These are phyloP conservation scores for Hortaea werneckii DNA, from an alignment of 2,329 filamentous ascomycete genomes.

Conservation along the genomic window DNA sequence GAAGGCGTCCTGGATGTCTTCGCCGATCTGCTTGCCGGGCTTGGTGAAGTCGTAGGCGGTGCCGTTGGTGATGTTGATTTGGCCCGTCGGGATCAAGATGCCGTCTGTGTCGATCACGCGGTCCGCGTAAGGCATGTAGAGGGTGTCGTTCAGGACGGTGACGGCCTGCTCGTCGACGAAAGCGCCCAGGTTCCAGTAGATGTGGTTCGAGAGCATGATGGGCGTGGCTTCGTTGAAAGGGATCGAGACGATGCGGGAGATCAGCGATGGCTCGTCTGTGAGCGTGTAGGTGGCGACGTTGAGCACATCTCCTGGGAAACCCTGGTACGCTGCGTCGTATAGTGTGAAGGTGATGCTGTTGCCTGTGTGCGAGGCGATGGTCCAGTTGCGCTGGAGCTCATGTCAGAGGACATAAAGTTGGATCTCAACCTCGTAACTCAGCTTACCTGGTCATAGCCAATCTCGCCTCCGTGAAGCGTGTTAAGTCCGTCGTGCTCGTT, in stretches of 20 bases:
- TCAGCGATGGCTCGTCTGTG: slow-evolving; percentile 52
- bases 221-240: slow-evolving; percentile 66
- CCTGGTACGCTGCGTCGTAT: slow-evolving; percentile 60
- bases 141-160: slow-evolving; percentile 58
- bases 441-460: slow-evolving; percentile 43
- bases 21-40: slow-evolving; percentile 15
- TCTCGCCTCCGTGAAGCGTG: slow-evolving; percentile 42
- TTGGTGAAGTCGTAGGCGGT: slow-evolving; percentile 20
- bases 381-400: slow-evolving; percentile 52
- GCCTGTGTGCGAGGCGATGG: slow-evolving; percentile 56
- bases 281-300: slow-evolving; percentile 66
- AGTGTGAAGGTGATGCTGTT: slow-evolving; percentile 66
- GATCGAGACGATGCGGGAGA: slow-evolving; percentile 62
- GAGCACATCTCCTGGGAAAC: slow-evolving; percentile 69
- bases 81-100: slow-evolving; percentile 24
- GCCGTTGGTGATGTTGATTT: slow-evolving; percentile 34
- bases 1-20: slow-evolving; percentile 9
- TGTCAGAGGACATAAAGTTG: too few species aligned
- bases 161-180: slow-evolving; percentile 63
- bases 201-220: slow-evolving; percentile 68
- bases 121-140: slow-evolving; percentile 57
- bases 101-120: slow-evolving; percentile 20
- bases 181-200: slow-evolving; percentile 76
- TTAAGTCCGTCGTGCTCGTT: slow-evolving; percentile 43
- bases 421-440: neutral